A percentile compares a stretch with the other conserved stretches of the same genome.
Conservation (phyloP, 2,329 filamentous ascomycete genomes). For the Colletotrichum sp. region DNA sequence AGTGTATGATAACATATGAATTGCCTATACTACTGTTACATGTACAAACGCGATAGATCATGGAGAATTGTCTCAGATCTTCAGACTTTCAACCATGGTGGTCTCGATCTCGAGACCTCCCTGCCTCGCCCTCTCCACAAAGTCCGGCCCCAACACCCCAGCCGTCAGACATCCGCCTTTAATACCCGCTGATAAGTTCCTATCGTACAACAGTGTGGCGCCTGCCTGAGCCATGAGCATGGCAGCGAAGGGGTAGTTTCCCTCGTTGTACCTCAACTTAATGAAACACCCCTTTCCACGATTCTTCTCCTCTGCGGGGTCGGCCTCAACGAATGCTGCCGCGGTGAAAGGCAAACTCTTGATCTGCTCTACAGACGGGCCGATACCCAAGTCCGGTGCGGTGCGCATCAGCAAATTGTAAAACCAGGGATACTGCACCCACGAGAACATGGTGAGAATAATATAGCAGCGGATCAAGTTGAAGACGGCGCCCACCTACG, state of each 20-base stretch:
- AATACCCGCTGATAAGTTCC: background rate
- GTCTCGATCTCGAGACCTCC: background rate
- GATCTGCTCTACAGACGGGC: background rate
- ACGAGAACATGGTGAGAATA: background rate
- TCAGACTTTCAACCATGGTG: background rate
- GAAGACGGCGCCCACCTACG: background rate
- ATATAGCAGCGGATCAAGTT: background rate
- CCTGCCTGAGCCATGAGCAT: background rate
- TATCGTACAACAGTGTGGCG: background rate
- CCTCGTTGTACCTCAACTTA: background rate
- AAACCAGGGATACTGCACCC: background rate
- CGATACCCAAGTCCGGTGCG: background rate
- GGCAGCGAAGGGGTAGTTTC: background rate
- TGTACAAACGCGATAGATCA: background rate
- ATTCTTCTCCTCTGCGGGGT: background rate
- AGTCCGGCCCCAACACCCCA: background rate
- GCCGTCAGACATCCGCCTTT: background rate
- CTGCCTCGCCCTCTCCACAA: background rate
- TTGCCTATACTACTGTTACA: fast-evolving
- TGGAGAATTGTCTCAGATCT: fast-evolving
- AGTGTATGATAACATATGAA: background rate
- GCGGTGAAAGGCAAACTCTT: background rate
- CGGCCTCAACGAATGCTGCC: background rate
- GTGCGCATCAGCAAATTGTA: background rate
- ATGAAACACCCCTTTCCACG: background rate